Conservation (phyloP, 352 stramenopile species). For the Pythium sukuiense region DNA sequence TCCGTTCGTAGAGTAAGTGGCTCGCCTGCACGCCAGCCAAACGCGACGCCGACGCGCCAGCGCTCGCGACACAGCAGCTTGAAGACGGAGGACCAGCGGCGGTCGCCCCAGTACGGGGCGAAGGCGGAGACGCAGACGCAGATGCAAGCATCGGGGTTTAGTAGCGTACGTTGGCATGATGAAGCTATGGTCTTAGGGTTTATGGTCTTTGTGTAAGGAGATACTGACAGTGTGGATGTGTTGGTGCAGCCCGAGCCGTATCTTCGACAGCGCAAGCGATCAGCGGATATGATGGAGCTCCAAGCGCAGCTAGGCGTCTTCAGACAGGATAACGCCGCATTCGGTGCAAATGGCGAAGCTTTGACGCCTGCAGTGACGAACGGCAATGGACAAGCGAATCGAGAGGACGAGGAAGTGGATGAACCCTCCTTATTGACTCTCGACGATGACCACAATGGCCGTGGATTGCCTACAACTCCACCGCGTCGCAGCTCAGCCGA, state of each 20-base stretch:
- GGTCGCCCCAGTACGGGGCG: neutral
- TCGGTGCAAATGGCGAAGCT: neutral
- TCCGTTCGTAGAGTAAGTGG: conserved; percentile 13
- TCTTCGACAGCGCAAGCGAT: conserved; percentile 27
- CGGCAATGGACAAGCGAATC: neutral
- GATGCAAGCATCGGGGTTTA: neutral
- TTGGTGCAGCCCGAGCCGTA: conserved; percentile 16
- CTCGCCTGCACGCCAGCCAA: neutral
- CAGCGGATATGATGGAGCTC: conserved; percentile 27
- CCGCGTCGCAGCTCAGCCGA: conserved; percentile 1
- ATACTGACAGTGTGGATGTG: neutral
- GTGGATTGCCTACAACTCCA: conserved; percentile 11
- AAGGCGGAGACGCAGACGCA: neutral
- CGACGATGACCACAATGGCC: neutral
- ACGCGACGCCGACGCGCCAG: neutral
- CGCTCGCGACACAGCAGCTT: neutral
- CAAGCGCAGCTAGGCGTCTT: neutral
- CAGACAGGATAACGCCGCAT: neutral
- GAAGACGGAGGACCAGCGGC: neutral
- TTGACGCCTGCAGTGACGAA: neutral
- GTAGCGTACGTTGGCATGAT: neutral
- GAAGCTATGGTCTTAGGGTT: too few relatives aligned
- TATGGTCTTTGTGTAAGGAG: neutral
- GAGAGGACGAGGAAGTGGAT: conserved; percentile 15
- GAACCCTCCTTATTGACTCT: conserved; percentile 10